Conservation (phyloP, 2,329 filamentous ascomycete species). For the Xylaria sp. region DNA sequence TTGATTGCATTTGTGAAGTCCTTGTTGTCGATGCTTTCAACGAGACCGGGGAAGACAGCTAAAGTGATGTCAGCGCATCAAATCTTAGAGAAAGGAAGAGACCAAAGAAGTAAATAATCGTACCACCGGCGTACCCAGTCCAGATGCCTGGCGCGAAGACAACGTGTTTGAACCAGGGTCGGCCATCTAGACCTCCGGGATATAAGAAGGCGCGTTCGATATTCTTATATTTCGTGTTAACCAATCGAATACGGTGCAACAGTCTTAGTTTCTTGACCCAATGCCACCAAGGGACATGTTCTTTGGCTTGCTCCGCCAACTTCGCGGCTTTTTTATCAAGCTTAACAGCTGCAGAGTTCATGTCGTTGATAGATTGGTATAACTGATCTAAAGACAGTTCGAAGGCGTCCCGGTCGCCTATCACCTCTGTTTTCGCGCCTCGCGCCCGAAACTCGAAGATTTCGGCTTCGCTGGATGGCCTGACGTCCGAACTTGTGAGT, state of each 20-base stretch:
- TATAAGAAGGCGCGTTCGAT: constrained; percentile 86
- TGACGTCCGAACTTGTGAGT: constrained; percentile 49
- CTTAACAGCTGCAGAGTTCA: constrained; percentile 53
- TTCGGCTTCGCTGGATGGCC: constrained; percentile 46
- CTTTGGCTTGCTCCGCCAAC: constrained; percentile 51
- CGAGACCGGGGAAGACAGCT: constrained; percentile 71
- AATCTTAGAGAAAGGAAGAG: background rate
- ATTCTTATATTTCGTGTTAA: constrained; percentile 85
- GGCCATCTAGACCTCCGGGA: constrained; percentile 77
- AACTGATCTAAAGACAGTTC: constrained; percentile 53
- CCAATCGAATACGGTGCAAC: constrained; percentile 68
- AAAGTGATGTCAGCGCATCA: constrained; percentile 9
- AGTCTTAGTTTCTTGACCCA: constrained; percentile 74
- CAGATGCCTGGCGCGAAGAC: constrained; percentile 91
- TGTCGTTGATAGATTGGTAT: constrained; percentile 48
- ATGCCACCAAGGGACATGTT: constrained; percentile 80
- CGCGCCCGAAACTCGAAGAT: constrained; percentile 46
- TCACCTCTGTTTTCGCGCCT: constrained; percentile 35
- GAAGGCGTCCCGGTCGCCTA: constrained; percentile 54
- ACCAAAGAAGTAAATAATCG: background rate
- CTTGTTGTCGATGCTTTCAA: constrained; percentile 69
- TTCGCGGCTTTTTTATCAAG: constrained; percentile 59
- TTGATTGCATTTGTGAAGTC: constrained; percentile 67
- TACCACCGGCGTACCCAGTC: constrained; percentile 87
- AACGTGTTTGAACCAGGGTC: constrained; percentile 93